A percentile compares a stretch with the other conserved stretches of the same genome.
phyloP scores from a whole-genome alignment of 192 early-diverging fungal genomes.

The Coemansia sp. region DNA sequence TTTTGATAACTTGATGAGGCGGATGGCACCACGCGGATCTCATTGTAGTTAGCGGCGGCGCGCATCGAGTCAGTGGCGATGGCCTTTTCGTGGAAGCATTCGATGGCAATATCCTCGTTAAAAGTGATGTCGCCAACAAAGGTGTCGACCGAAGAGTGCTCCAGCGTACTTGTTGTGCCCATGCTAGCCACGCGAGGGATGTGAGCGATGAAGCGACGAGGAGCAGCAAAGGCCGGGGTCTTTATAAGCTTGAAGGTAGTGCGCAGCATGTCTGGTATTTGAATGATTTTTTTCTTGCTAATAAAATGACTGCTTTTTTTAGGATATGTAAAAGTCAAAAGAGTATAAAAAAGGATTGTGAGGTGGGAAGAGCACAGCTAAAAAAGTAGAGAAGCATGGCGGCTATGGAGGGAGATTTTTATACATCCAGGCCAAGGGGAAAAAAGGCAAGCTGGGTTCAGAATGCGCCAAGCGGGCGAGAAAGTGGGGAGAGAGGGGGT shows the following conservation, averaged over 20 bases:
- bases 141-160: constrained; percentile 33
- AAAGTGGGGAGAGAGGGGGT: constrained; percentile 1
- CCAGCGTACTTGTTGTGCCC: constrained; percentile 31
- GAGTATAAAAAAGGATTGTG: background rate
- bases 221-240: constrained; percentile 2
- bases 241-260: constrained; percentile 11
- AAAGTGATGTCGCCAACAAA: constrained; percentile 40
- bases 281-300: background rate
- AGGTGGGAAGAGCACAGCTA: background rate
- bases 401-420: background rate
- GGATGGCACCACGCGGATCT: constrained; percentile 40
- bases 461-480: background rate
- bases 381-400: background rate
- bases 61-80: constrained; percentile 48
- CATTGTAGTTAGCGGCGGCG: constrained; percentile 45
- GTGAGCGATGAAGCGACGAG: constrained; percentile 30
- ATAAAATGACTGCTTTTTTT: background rate
- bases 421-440: background rate
- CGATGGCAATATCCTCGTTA: constrained; percentile 52
- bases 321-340: background rate
- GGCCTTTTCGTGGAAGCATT: constrained; percentile 50
- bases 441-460: background rate
- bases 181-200: constrained; percentile 45
- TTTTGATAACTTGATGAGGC: constrained; percentile 43
- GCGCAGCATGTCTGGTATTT: constrained; percentile 24